These are phyloP conservation scores for Ceratobasidium sp. DNA, from an alignment of 1,284 basidiomycete species.

Conservation along the genomic window DNA sequence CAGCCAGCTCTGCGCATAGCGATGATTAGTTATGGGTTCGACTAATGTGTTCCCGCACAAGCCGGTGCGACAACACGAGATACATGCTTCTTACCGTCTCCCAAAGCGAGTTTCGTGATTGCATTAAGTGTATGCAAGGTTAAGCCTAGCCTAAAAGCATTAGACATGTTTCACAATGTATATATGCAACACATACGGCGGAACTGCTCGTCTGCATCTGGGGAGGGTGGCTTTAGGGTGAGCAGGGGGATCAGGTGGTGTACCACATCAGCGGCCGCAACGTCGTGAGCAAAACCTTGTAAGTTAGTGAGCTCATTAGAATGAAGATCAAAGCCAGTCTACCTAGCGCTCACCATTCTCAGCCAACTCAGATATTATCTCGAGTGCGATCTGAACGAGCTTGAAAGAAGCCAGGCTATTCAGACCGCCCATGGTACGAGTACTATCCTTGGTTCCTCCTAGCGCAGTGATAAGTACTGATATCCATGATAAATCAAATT, in stretches of 20 bases:
- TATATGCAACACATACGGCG: background rate
- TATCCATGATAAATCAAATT: background rate
- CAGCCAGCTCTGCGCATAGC: background rate
- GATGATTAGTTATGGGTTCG: background rate
- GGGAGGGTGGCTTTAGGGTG: background rate
- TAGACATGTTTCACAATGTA: too few species aligned
- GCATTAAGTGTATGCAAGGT: background rate
- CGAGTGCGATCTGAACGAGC: background rate
- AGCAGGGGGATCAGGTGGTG: background rate
- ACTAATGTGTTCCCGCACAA: background rate
- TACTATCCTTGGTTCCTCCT: background rate
- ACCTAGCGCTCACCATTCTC: background rate
- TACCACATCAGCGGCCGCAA: background rate
- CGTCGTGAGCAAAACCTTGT: background rate
- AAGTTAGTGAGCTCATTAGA: background rate
- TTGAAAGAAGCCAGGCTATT: background rate
- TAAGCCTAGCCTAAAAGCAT: background rate
- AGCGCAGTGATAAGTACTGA: background rate
- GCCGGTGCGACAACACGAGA: too few species aligned
- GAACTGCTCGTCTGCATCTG: background rate
- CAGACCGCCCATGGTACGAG: background rate
- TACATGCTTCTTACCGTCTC: background rate
- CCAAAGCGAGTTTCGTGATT: background rate
- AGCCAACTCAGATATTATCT: background rate
- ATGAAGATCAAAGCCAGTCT: background rate